These are phyloP conservation scores for Scenedesmus sp. DNA, from an alignment of 163 green algal genomes.

Conservation along the genomic window DNA sequence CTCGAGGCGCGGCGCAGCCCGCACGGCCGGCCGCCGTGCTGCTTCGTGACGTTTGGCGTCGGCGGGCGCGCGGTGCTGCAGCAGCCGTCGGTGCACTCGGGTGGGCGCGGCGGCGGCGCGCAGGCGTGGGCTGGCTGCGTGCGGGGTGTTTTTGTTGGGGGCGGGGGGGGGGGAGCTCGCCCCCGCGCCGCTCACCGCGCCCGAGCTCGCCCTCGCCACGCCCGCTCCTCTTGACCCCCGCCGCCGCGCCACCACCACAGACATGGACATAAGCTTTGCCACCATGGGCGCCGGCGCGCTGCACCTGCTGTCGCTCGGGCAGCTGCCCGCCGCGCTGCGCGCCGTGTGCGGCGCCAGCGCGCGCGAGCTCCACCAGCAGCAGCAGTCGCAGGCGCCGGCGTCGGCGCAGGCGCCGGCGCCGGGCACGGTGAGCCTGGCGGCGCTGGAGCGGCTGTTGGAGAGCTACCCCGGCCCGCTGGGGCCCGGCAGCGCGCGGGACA, in stretches of 20 bases:
- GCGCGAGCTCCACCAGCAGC: background rate
- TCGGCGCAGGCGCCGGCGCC: background rate
- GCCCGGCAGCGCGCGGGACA: conserved; percentile 13
- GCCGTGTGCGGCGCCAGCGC: background rate
- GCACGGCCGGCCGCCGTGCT: conserved; percentile 40
- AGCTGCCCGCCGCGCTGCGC: conserved; percentile 13
- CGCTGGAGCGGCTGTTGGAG: conserved; percentile 14
- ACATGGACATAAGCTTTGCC: conserved; percentile 27
- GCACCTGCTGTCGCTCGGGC: background rate
- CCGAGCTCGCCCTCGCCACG: background rate
- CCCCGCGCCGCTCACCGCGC: too few relatives aligned
- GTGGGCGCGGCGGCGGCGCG: background rate
- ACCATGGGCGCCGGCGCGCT: conserved; percentile 30
- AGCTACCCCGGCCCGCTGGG: conserved; percentile 18
- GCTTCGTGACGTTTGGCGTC: conserved; percentile 36
- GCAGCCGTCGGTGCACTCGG: conserved; percentile 29
- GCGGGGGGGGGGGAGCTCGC: too few relatives aligned
- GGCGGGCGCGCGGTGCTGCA: conserved; percentile 17
- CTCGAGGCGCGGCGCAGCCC: conserved; percentile 26
- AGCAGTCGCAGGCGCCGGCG: background rate
- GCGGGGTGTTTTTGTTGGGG: too few relatives aligned
- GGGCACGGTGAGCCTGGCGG: background rate
- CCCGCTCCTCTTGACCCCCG: background rate
- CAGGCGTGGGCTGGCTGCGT: background rate
- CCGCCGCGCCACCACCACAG: too few relatives aligned